Evolutionary conservation across 2,329 filamentous ascomycete species (phyloP).

Genomic region (Falciphora oryzae): DNA sequence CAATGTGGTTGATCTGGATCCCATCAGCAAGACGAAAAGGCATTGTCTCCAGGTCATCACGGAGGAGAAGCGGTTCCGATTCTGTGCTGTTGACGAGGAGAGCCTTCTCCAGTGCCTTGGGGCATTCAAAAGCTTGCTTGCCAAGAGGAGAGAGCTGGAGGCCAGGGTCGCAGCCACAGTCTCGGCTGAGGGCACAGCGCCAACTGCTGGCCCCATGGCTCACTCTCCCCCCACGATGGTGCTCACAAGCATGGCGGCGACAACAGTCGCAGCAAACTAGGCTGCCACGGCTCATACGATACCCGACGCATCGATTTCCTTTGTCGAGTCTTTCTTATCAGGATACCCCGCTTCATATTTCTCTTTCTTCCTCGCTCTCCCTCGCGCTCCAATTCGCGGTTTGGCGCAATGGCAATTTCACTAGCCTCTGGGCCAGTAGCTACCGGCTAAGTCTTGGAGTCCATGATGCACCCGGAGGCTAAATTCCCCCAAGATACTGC

Average conservation of each 20-base stretch:
- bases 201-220: background rate
- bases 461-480: too few species aligned
- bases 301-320: background rate
- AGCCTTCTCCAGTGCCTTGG: slow-evolving; percentile 77
- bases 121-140: slow-evolving; percentile 80
- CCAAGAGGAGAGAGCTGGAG: slow-evolving; percentile 60
- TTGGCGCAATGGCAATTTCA: background rate
- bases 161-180: slow-evolving; percentile 37
- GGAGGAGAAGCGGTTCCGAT: slow-evolving; percentile 78
- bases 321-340: background rate
- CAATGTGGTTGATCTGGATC: slow-evolving; percentile 88
- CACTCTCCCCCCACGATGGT: background rate
- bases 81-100: slow-evolving; percentile 77
- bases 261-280: background rate
- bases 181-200: background rate
- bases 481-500: too few species aligned
- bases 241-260: background rate
- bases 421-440: background rate
- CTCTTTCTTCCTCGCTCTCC: background rate
- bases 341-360: background rate
- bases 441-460: background rate
- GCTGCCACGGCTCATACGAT: background rate
- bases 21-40: slow-evolving; percentile 75
- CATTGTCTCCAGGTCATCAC: slow-evolving; percentile 90
- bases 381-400: background rate